phyloP scores from a whole-genome alignment of 2,329 filamentous ascomycete species.

The Colletotrichum euphorbiae region DNA sequence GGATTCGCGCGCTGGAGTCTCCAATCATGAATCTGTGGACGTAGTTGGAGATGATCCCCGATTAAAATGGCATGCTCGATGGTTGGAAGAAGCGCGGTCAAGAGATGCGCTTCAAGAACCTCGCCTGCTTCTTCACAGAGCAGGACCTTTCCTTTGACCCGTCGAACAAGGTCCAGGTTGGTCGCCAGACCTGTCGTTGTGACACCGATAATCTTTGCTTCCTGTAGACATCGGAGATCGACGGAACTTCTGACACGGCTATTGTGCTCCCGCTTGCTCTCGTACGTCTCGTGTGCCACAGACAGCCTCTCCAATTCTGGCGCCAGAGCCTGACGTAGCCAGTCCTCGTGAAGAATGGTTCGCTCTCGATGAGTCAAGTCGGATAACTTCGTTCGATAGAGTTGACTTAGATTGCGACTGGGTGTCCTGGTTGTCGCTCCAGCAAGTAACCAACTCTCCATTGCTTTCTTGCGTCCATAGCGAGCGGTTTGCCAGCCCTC shows the following conservation, averaged over 20 bases:
- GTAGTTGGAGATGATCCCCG: constrained; percentile 72
- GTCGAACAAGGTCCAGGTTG: constrained; percentile 61
- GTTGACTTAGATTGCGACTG: not conserved
- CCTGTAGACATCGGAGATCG: constrained; percentile 51
- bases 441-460: constrained; percentile 15
- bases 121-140: constrained; percentile 78
- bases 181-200: constrained; percentile 70
- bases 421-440: not conserved
- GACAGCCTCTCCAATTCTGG: not conserved
- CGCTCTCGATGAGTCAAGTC: not conserved
- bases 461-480: constrained; percentile 4
- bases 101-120: constrained; percentile 71
- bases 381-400: not conserved
- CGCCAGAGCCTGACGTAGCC: constrained; percentile 20
- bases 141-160: constrained; percentile 65
- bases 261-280: constrained; percentile 22
- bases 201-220: constrained; percentile 64
- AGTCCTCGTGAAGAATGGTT: constrained; percentile 38
- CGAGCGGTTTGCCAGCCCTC: constrained; percentile 45
- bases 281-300: constrained; percentile 1
- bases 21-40: constrained; percentile 68
- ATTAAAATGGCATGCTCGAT: constrained; percentile 73
- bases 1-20: constrained; percentile 63
- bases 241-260: constrained; percentile 46
- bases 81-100: constrained; percentile 69